Conservation (phyloP, 2,329 filamentous ascomycete species). For the Trichoderma atroviride region DNA sequence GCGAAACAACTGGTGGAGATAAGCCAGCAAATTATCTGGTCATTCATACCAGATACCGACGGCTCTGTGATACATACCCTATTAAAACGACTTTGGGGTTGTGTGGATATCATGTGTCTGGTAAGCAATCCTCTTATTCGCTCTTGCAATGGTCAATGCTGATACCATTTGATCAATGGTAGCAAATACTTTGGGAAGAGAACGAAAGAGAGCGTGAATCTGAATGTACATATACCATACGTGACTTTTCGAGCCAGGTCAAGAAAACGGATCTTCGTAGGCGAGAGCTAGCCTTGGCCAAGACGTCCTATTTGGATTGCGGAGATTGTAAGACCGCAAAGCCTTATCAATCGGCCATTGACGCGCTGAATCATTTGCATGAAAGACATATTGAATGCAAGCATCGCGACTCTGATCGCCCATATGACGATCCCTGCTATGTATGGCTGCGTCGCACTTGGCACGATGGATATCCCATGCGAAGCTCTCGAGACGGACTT, state of each 20-base stretch:
- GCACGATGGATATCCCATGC: neutral
- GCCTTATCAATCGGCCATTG: neutral
- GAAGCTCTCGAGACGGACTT: neutral
- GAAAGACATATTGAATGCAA: constrained; percentile 4
- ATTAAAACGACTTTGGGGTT: constrained; percentile 16
- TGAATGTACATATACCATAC: neutral
- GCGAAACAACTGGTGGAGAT: neutral
- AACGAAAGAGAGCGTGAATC: neutral
- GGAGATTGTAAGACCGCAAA: neutral
- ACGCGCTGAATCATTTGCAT: constrained; percentile 12
- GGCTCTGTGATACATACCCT: neutral
- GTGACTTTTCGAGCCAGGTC: neutral
- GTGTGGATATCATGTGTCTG: constrained; percentile 12
- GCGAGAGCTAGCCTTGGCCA: neutral
- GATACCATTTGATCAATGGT: neutral
- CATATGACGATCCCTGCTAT: constrained; percentile 24
- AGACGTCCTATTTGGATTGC: neutral
- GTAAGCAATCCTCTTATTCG: neutral
- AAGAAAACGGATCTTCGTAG: neutral
- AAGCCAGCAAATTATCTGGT: neutral
- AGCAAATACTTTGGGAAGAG: constrained; percentile 18
- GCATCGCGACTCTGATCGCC: neutral
- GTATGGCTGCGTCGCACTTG: constrained; percentile 17
- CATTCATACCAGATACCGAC: constrained; percentile 3
- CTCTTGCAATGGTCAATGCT: neutral